These are phyloP conservation scores for Sclerotinia nivalis DNA, from an alignment of 2,329 filamentous ascomycete genomes.

Conservation along the genomic window DNA sequence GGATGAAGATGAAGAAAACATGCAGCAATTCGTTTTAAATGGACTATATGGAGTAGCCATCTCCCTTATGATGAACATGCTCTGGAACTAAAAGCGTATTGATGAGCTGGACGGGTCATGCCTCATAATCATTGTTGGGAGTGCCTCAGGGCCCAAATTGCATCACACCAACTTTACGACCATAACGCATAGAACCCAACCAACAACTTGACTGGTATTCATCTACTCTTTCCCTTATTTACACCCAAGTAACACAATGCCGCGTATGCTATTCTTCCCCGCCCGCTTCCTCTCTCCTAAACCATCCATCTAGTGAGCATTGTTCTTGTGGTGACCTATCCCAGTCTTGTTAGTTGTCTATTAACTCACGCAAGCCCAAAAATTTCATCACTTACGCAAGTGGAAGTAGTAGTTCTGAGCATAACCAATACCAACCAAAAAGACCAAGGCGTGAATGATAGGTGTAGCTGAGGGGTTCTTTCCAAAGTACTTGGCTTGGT, in stretches of 20 bases:
- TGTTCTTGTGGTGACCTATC: slow-evolving; percentile 99
- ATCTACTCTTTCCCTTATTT: slow-evolving; percentile 37
- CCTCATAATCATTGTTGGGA: neutral
- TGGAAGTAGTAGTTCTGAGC: slow-evolving; percentile 99
- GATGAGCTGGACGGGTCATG: neutral
- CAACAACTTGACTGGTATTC: slow-evolving; percentile 24
- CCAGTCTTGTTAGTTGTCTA: slow-evolving; percentile 27
- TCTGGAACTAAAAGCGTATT: neutral
- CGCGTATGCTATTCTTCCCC: slow-evolving; percentile 14
- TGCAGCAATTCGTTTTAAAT: neutral
- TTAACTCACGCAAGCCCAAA: neutral
- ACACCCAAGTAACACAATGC: slow-evolving; percentile 31
- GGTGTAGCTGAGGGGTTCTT: slow-evolving; percentile 87
- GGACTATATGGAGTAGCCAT: neutral
- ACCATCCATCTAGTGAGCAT: slow-evolving; percentile 74
- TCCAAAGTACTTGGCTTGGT: slow-evolving; percentile 91
- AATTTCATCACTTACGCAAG: slow-evolving; percentile 69
- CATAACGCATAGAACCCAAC: neutral
- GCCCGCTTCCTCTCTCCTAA: neutral
- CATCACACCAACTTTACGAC: slow-evolving; percentile 12
- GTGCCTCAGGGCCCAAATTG: neutral
- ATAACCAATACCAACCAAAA: slow-evolving; percentile 81
- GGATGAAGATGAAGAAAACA: neutral
- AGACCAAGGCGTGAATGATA: slow-evolving; percentile 80
- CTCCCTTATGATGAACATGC: neutral